Conservation (phyloP, 2,329 filamentous ascomycete species). For the Drechslerella dactyloides region DNA sequence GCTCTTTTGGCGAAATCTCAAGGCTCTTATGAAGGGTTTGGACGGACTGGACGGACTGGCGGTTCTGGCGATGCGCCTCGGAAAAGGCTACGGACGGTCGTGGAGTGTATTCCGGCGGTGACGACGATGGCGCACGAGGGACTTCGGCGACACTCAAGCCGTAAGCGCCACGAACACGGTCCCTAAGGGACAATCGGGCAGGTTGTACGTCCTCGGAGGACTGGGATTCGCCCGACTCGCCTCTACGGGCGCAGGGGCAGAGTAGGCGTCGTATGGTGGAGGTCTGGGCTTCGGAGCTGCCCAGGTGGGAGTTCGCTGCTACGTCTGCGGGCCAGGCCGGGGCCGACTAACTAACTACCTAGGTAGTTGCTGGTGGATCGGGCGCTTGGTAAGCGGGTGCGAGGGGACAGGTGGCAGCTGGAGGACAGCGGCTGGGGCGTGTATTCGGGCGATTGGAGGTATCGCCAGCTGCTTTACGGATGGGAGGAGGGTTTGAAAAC, state of each 20-base stretch:
- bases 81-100: constrained; percentile 34
- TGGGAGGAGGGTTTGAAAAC: background rate
- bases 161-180: background rate
- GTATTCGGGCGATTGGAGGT: too few relatives aligned
- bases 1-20: constrained; percentile 13
- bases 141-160: constrained; percentile 28
- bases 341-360: background rate
- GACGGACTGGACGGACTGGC: constrained; percentile 36
- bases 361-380: background rate
- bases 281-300: constrained; percentile 31
- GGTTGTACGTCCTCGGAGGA: constrained; percentile 42
- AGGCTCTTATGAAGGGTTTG: constrained; percentile 7
- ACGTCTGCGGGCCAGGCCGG: constrained; percentile 2
- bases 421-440: too few relatives aligned
- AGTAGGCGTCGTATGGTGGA: constrained; percentile 49
- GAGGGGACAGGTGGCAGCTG: too few relatives aligned
- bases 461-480: background rate
- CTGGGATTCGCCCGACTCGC: constrained; percentile 48
- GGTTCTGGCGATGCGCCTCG: constrained; percentile 19
- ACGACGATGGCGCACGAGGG: constrained; percentile 22
- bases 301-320: constrained; percentile 31
- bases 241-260: constrained; percentile 45
- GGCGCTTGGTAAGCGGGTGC: too few relatives aligned
- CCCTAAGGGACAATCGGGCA: constrained; percentile 43
- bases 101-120: constrained; percentile 41